phyloP scores from a whole-genome alignment of 495 filamentous ascomycete species.

The Trichoderma reesei region DNA sequence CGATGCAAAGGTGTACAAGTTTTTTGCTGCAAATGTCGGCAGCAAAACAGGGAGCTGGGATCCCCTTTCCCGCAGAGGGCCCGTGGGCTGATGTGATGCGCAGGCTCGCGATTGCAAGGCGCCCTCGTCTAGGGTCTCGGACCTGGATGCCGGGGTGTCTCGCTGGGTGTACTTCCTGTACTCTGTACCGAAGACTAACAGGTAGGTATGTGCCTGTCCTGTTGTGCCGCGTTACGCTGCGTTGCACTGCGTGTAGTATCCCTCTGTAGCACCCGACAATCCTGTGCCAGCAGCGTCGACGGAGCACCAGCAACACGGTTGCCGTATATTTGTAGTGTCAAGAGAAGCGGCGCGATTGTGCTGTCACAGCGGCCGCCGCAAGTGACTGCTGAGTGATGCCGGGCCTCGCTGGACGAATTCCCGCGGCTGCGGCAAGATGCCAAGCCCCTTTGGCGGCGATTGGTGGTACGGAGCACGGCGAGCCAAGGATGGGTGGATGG shows the following conservation, averaged over 20 bases:
- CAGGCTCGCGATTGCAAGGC: neutral
- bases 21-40: neutral
- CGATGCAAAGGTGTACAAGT: neutral
- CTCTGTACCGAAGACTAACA: no score
- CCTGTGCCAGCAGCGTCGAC: neutral
- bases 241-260: no score
- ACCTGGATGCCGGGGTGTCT: no score
- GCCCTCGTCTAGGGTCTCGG: no score
- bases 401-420: neutral
- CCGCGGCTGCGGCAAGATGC: conserved; percentile 3
- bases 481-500: neutral
- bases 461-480: neutral
- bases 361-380: neutral
- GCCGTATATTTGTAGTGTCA: neutral
- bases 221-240: no score
- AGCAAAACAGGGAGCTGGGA: neutral
- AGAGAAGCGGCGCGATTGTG: no score
- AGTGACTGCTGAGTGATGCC: neutral
- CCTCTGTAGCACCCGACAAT: neutral
- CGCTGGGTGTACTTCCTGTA: no score
- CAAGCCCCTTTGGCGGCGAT: conserved; percentile 5
- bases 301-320: neutral
- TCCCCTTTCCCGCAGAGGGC: neutral
- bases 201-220: no score
- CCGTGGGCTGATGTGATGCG: conserved; percentile 2